Base-by-base conservation (phyloP, 805 yeast species). In the Yarrowia divulgata region DNA sequence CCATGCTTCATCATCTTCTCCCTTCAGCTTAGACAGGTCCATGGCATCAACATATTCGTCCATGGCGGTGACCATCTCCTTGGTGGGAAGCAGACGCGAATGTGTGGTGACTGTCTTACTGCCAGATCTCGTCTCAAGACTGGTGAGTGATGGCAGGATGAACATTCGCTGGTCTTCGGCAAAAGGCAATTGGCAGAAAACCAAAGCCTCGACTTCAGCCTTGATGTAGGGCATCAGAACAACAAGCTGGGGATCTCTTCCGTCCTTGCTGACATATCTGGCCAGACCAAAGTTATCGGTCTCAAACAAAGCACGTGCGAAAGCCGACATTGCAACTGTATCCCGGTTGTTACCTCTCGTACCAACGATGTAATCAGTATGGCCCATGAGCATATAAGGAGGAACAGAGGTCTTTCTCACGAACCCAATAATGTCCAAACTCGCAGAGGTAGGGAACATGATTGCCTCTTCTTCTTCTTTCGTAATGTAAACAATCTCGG, bases 361-460 rank as follows among this genome's bases (percentile, higher is more conserved):
- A 0, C 87, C 86, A 2, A 87, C 76, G 0, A 91, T 80, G 64
- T 86, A 82, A 16, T 80, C 81, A 0, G 94, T 79, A 67, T 90
- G 93, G 0, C 85, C 85, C 57, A 84, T 83, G 37, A 45, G 63
- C 52, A 87, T 80, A 73, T 83, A 86, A 7, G 87, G 82, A 0
- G 92, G 90, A 1, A 91, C 73, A 0, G 77, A 74, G 0, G 73
- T 73, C n/a, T 75, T 73, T 5, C 81, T 79, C 8, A 86, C 76
- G 71, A 91, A 86, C 0, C 92, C 91, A 32, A 90, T 73, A 1
- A 92, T 80, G 75, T 89, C 93, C 13, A 92, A 74, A 0, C 89
- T 88, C 1, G 88, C 82, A 4, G 70, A 69, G 0, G 88, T 81
- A 1, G 79, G 75, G 81, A 39, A 78, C 79, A 18, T 86, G 75